These are phyloP conservation scores for Thyridium curvatum DNA, from an alignment of 2,329 filamentous ascomycete species.

Conservation along the genomic window DNA sequence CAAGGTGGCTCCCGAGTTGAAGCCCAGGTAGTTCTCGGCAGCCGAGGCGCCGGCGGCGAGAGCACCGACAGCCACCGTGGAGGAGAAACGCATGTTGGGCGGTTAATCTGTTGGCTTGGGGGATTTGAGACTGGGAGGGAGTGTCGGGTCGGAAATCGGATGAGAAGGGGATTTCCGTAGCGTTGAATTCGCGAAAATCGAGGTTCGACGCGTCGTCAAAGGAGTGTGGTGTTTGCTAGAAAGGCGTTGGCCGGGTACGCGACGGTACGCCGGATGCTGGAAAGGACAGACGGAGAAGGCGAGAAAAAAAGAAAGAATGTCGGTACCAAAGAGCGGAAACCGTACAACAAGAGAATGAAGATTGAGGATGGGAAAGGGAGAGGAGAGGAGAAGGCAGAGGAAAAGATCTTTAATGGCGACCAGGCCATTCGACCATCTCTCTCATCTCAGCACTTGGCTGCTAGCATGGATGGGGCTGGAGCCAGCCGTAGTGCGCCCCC, in stretches of 20 bases:
- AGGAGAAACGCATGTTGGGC: slow-evolving; percentile 33
- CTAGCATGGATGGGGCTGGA: no score
- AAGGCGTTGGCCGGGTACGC: no score
- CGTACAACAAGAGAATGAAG: not conserved
- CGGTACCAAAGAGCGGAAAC: not conserved
- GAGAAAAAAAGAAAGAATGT: not conserved
- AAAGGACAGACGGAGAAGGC: not conserved
- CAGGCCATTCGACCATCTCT: no score
- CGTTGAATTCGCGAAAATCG: not conserved
- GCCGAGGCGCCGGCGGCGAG: slow-evolving; percentile 32
- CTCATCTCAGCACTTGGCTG: no score
- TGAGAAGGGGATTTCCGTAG: not conserved
- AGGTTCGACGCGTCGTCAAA: not conserved
- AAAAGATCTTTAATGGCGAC: not conserved
- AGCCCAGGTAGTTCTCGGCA: slow-evolving; percentile 43
- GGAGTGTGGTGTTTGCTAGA: no score
- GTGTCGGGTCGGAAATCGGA: not conserved
- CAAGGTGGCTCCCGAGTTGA: slow-evolving; percentile 44
- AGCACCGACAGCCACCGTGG: slow-evolving; percentile 28
- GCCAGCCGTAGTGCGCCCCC: no score
- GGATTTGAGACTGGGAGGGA: not conserved
- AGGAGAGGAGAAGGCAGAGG: not conserved
- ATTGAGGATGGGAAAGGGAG: not conserved
- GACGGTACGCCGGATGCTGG: not conserved
- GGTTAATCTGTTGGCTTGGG: no score